Conservation (phyloP, 352 stramenopile species). For the Phytophthora macrochlamydospora region DNA sequence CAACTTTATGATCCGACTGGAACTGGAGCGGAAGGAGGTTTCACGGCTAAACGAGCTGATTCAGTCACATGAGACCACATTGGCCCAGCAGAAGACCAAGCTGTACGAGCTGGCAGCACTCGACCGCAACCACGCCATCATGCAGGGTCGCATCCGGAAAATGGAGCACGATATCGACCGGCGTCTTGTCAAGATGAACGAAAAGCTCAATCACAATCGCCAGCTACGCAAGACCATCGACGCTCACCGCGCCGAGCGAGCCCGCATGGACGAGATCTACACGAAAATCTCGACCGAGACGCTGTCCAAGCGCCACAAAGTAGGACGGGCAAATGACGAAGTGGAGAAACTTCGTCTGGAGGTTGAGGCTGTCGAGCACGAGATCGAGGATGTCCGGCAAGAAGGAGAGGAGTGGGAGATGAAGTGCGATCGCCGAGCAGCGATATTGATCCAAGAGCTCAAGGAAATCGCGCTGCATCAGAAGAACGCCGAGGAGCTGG, state of each 20-base stretch:
- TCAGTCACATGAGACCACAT: constrained; percentile 58
- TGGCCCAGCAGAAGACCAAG: constrained; percentile 77
- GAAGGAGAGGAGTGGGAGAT: constrained; percentile 70
- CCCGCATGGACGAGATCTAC: constrained; percentile 76
- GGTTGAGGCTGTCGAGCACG: constrained; percentile 53
- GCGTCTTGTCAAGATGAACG: constrained; percentile 85
- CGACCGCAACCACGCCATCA: constrained; percentile 68
- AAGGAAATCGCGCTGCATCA: constrained; percentile 71
- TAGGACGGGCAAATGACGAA: constrained; percentile 45
- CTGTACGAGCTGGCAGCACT: constrained; percentile 75
- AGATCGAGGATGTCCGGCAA: constrained; percentile 60
- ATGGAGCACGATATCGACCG: constrained; percentile 87
- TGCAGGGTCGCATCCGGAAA: constrained; percentile 71
- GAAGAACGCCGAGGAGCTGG: constrained; percentile 54
- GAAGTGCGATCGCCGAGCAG: constrained; percentile 57
- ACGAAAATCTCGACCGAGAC: constrained; percentile 72
- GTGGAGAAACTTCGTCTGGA: constrained; percentile 65
- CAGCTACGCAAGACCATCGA: constrained; percentile 69
- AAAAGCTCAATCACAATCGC: constrained; percentile 73
- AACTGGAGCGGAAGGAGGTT: constrained; percentile 80
- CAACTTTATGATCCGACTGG: constrained; percentile 81
- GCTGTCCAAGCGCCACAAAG: constrained; percentile 63
- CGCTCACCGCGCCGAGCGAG: constrained; percentile 68
- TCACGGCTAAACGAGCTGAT: constrained; percentile 65
- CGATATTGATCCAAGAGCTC: constrained; percentile 64